Base-by-base conservation (phyloP, 768 basidiomycete genomes). In the Macrolepiota albuminosa region DNA sequence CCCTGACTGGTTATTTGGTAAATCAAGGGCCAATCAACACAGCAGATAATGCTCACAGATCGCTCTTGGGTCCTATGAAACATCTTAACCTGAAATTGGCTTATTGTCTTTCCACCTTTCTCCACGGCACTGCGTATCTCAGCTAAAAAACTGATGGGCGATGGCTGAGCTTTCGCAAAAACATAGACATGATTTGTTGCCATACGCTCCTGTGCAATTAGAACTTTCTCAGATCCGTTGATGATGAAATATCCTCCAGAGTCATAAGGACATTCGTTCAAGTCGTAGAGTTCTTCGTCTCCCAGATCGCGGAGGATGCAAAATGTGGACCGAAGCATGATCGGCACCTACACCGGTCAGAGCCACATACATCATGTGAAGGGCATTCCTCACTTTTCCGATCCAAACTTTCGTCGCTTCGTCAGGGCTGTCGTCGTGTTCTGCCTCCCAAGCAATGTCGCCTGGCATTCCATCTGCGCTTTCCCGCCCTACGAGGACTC, bases 241-340 rank as follows among this genome's bases (percentile, higher is more conserved):
- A 99, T 98, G 70, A 99, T 93, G 73, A 99, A 99, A 72, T 99
- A 99, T 52, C 97, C 97, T 72, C 97, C 97, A 42, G 95, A 94
- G 74, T 99, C 97, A 69, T 95, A 96, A 6, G 96, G 96, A 71
- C 97, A 99, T 76, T 99, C 97, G 69, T 97, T 98, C 65, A 98
- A 76, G 67, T 95, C 91, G 71, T 87, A 93, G 51, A 95, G 77
- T 63, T 93, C 90, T 63, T 84, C 82, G 52, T 95, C 92, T 64
- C 82, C 81, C 37, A 98, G 75, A 21, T 78, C 86, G 66, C 88
- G 82, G 37, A 98, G 84, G 59, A 96, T 92, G 74, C 97, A 99
- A 78, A 96, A 98, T 9, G 89, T 89, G 5, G 93, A 95, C 54
- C 94, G 87, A 24, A 98, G 78, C 97, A 99, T 99, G 72, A 99